Evolutionary conservation across 2,329 filamentous ascomycete genomes (phyloP).

Genomic region (Hypoxylon sp.): DNA sequence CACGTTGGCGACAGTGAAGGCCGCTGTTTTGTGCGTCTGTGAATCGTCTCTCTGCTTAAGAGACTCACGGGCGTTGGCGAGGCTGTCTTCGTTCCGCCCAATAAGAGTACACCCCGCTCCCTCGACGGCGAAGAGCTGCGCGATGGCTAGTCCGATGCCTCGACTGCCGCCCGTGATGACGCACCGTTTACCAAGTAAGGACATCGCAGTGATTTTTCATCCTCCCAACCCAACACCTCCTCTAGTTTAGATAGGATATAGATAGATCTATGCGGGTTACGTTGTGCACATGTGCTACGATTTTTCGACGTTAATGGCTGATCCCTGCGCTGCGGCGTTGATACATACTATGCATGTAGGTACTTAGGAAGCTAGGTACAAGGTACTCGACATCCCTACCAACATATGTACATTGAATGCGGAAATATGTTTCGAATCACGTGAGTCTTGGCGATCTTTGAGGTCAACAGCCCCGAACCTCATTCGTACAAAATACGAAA

Average conservation of each 20-base stretch:
- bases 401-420: not conserved
- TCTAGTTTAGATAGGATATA: not conserved
- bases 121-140: slow-evolving; percentile 73
- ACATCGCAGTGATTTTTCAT: slow-evolving; percentile 16
- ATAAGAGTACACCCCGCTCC: slow-evolving; percentile 74
- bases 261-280: not conserved
- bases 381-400: no score
- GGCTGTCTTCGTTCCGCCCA: slow-evolving; percentile 67
- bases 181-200: slow-evolving; percentile 65
- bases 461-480: not conserved
- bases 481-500: slow-evolving; percentile 22
- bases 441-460: not conserved
- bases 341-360: no score
- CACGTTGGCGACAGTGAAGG: slow-evolving; percentile 46
- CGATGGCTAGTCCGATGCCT: slow-evolving; percentile 79
- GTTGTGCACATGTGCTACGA: not conserved
- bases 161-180: slow-evolving; percentile 80
- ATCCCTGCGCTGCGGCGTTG: no score
- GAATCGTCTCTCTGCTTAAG: slow-evolving; percentile 46
- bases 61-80: slow-evolving; percentile 59
- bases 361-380: no score
- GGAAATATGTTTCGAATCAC: slow-evolving; percentile 20
- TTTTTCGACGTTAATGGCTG: not conserved
- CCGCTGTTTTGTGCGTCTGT: slow-evolving; percentile 26
- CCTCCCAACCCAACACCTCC: slow-evolving; percentile 4